phyloP scores from a whole-genome alignment of 345 rosid species.

The Linum usitatissimum region DNA sequence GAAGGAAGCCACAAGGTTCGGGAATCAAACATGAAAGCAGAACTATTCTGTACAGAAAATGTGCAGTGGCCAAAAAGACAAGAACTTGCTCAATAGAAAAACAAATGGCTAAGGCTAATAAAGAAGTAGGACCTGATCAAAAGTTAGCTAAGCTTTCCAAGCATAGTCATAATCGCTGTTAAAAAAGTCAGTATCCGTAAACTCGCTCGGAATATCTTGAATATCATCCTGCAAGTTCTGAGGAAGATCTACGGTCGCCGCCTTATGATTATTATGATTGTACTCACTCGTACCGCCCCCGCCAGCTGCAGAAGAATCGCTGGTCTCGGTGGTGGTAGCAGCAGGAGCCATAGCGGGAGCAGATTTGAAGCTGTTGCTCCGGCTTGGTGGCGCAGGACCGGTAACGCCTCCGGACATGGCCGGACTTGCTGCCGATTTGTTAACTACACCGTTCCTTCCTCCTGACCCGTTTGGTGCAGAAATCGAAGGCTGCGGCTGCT shows the following conservation, averaged over 20 bases:
- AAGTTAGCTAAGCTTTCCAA: constrained; percentile 51
- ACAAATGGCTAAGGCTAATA: constrained; percentile 12
- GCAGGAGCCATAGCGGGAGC: constrained; percentile 14
- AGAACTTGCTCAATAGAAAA: constrained; percentile 14
- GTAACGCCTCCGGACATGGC: constrained; percentile 30
- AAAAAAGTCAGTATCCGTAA: constrained; percentile 51
- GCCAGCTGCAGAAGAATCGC: constrained; percentile 43
- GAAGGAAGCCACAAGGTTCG: no score
- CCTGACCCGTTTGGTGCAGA: constrained; percentile 27
- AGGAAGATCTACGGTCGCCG: constrained; percentile 26
- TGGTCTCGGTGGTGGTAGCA: constrained; percentile 13
- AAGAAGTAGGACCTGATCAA: background rate
- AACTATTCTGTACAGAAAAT: no score
- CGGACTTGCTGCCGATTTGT: constrained; percentile 24
- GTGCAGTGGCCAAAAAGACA: no score
- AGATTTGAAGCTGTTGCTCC: constrained; percentile 55
- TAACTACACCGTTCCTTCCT: constrained; percentile 34
- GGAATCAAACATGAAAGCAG: no score
- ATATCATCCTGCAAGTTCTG: constrained; percentile 40
- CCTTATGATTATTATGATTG: constrained; percentile 26
- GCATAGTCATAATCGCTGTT: constrained; percentile 57
- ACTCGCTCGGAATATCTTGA: constrained; percentile 54
- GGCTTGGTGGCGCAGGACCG: constrained; percentile 32
- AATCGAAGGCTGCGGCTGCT: constrained; percentile 33
- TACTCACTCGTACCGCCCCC: constrained; percentile 16